phyloP scores from a whole-genome alignment of 2,329 filamentous ascomycete species.

The Exophiala bonariae region DNA sequence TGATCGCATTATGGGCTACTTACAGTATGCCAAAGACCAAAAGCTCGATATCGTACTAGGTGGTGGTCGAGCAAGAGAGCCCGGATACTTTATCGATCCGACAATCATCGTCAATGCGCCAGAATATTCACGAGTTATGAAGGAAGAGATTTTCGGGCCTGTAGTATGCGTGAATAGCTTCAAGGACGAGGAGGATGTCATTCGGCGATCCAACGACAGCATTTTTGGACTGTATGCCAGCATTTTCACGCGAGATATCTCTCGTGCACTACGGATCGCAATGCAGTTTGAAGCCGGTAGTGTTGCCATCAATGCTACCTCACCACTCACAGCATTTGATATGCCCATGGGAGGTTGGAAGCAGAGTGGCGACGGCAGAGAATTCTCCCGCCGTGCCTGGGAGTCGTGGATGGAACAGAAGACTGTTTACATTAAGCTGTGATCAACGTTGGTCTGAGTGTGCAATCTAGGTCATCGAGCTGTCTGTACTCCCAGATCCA shows the following conservation, averaged over 20 bases:
- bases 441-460: too few species aligned
- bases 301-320: slow-evolving; percentile 58
- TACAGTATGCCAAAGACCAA: slow-evolving; percentile 55
- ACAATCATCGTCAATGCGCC: slow-evolving; percentile 61
- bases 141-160: slow-evolving; percentile 64
- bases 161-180: slow-evolving; percentile 66
- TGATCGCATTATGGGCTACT: slow-evolving; percentile 57
- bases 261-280: slow-evolving; percentile 53
- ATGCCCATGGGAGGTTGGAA: slow-evolving; percentile 40
- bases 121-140: slow-evolving; percentile 55
- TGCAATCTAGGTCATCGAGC: too few species aligned
- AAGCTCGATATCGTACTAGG: slow-evolving; percentile 54
- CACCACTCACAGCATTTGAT: slow-evolving; percentile 34
- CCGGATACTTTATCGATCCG: slow-evolving; percentile 60
- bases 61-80: slow-evolving; percentile 37
- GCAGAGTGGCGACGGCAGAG: slow-evolving; percentile 33
- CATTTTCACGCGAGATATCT: slow-evolving; percentile 57
- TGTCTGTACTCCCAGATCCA: too few species aligned
- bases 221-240: slow-evolving; percentile 58
- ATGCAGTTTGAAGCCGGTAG: slow-evolving; percentile 56
- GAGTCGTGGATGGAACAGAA: slow-evolving; percentile 64
- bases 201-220: slow-evolving; percentile 55
- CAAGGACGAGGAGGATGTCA: slow-evolving; percentile 61
- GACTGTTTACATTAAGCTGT: slow-evolving; percentile 34
- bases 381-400: slow-evolving; percentile 42